Percentiles rank a stretch among this genome's conserved stretches.
phyloP scores from a whole-genome alignment of 1,284 basidiomycete species.

The Trichosporon coremiiforme region DNA sequence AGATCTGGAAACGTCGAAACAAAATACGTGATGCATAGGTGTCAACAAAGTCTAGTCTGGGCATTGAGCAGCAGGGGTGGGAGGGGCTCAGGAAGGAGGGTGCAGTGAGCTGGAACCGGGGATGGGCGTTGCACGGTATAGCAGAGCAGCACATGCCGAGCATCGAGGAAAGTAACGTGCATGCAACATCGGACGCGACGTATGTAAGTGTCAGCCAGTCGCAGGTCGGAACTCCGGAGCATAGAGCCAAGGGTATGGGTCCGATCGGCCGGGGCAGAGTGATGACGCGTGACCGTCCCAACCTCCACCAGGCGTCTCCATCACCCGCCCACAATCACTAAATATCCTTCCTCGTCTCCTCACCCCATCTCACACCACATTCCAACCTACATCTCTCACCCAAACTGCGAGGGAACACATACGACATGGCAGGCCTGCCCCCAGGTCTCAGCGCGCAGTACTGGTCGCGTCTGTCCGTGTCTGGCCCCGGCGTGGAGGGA shows the following conservation, averaged over 20 bases:
- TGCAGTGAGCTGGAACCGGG: too few relatives aligned
- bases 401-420: background rate
- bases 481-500: constrained; percentile 26
- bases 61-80: background rate
- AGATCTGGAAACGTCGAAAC: background rate
- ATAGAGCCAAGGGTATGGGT: too few relatives aligned
- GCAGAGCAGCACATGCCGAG: too few relatives aligned
- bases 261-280: background rate
- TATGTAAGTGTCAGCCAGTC: too few relatives aligned
- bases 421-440: constrained; percentile 14
- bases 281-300: constrained; percentile 2
- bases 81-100: background rate
- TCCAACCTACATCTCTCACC: background rate
- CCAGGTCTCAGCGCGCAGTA: constrained; percentile 19
- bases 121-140: too few relatives aligned
- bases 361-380: background rate
- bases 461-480: constrained; percentile 21
- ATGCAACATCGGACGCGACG: too few relatives aligned
- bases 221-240: background rate
- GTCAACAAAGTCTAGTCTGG: background rate
- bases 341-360: background rate
- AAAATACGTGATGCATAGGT: background rate
- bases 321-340: background rate
- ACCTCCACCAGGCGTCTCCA: background rate
- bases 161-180: too few relatives aligned